Evolutionary conservation across 202 grass and related monocot genomes (phyloP), one percentile per base, ranked within the genome.

Genomic region (Panicum virgatum): DNA sequence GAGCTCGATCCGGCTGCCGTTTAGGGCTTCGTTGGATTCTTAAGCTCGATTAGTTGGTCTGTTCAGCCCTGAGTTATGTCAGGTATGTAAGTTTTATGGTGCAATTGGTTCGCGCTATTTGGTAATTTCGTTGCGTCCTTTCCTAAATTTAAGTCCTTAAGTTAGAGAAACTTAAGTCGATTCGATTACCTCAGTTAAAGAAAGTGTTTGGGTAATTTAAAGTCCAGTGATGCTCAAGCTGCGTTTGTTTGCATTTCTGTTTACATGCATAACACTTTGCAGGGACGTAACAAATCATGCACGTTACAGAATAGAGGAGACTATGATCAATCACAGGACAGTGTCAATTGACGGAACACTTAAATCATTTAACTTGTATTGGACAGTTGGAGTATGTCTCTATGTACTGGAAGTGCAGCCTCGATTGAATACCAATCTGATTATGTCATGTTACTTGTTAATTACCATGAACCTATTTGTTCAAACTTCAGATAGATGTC

Each of bases 1-100:
- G 43, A 53, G 69, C 76, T 84, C 43, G 63, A 69, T 46, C 83
- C 25, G 70, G 81, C 62, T 76, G 53, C 52, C n/a, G 72, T 75
- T 48, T 68, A 67, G 62, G 62, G 52, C 20, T 75, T 75, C 34
- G 32, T 58, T 20, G 29, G 47, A 12, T 45, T 36, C 37, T 52
- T 80, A 25, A 60, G 38, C 34, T 87, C 18, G 15, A 60, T 47
- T 53, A 67, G 9, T 75, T 69, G 23, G 3, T 58, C 7, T 13
- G 14, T 46, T 72, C 37, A 70, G 14, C 5, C 48, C 38, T 58
- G 73, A 62, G 53, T 29, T 58, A 18, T 71, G 15, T 32, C 16
- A 26, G 3, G 44, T 66, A 46, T 78, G 47, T n/a, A 8, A 16
- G 18, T 82, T 82, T 78, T 16, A 23, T 2, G 69, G 50, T 88